A percentile compares a stretch with the other conserved stretches of the same genome.
Conservation (phyloP, 2,329 filamentous ascomycete species). For the Scedosporium aurantiacum region DNA sequence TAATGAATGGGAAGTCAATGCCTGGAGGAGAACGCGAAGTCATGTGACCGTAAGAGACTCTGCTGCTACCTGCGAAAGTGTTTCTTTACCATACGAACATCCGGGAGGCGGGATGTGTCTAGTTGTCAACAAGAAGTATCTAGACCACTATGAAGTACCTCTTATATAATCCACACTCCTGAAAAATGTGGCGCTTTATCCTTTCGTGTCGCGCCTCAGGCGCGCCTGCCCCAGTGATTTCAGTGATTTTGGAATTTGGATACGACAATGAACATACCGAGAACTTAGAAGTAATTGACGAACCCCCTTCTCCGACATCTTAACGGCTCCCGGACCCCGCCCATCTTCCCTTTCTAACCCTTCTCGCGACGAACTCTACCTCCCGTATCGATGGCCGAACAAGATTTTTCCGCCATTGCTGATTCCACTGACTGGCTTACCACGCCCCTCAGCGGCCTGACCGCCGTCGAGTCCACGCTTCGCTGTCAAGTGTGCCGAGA, state of each 20-base stretch:
- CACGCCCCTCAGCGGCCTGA: slow-evolving; percentile 56
- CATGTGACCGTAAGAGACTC: neutral
- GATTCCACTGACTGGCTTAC: slow-evolving; percentile 79
- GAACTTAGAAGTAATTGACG: too few relatives aligned
- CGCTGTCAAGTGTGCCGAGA: slow-evolving; percentile 98
- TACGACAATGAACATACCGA: too few relatives aligned
- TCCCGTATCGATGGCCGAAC: slow-evolving; percentile 17
- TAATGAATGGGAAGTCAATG: too few relatives aligned
- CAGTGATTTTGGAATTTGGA: too few relatives aligned
- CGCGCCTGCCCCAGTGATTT: too few relatives aligned
- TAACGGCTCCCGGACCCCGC: neutral
- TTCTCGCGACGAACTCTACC: neutral
- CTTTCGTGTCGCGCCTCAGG: too few relatives aligned
- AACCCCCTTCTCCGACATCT: neutral
- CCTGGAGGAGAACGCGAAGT: neutral
- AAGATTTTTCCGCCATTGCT: slow-evolving; percentile 37
- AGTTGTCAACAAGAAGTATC: too few relatives aligned
- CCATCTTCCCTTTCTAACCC: neutral
- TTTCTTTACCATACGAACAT: neutral
- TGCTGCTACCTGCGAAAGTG: neutral
- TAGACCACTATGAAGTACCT: too few relatives aligned
- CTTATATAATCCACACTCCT: too few relatives aligned
- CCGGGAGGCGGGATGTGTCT: neutral
- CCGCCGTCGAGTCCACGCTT: slow-evolving; percentile 68
- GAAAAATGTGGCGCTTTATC: too few relatives aligned